Evolutionary conservation across 1,139 yeast species (phyloP), one percentile per base, ranked within the genome.

Genomic region (Candida frijolesensis): DNA sequence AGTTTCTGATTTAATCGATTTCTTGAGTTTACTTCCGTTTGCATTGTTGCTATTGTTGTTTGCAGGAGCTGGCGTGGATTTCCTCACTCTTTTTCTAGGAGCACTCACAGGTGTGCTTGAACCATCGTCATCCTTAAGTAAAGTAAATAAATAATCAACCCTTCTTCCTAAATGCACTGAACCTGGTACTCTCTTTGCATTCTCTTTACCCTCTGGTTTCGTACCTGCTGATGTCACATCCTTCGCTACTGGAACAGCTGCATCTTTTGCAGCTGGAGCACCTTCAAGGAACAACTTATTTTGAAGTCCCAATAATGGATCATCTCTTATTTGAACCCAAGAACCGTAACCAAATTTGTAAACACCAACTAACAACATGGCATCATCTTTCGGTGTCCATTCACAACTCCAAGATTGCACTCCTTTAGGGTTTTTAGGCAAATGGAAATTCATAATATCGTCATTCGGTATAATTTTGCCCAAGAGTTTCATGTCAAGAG

Each of bases 271-370:
- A 12, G 14, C 16, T 3, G 48, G 40, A 11, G 54, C 43, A 44
- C 59, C 56, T 50, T 80, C 89, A 59, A 92, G 75, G 63, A 83
- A 92, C 56, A 92, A 71, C 71, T 89, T 92, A 60, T 90, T 90
- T 55, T 91, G 89, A 57, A 95, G 76, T 12, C 94, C 95, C 53
- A 95, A 77, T 51, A 89, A 80, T 1, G 99, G 98, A 70, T 95
- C 99, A 69, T 94, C 99, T 64, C 99, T 77, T 44, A 95, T 92
- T 64, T 89, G 92, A 7, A 81, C 68, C 99, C 99, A 95, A 0
- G 96, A 87, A 18, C 99, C 99, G 64, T 90, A 94, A 0, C 99
- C 99, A 68, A 92, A 90, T 67, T 90, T 91, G 64, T 83, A 81
- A 32, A 94, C 88, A 56, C 99, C 99, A 41, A 88, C 83, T 55